Conservation (phyloP, 179 eudicot species). For the Heliamphora pulchella region DNA sequence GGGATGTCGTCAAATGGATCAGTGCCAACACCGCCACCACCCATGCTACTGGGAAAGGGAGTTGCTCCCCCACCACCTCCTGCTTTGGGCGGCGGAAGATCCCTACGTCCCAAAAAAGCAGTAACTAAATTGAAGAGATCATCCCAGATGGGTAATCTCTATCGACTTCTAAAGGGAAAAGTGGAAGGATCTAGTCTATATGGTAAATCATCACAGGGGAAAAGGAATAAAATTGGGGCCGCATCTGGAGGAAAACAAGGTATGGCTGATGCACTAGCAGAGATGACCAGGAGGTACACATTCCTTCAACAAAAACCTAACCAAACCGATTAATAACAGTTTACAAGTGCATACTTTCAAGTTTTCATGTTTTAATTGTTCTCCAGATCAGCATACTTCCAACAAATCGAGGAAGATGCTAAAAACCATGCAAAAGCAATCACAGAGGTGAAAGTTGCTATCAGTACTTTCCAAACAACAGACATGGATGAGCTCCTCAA, state of each 20-base stretch:
- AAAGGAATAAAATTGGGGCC: slow-evolving; percentile 40
- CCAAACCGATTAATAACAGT: background rate
- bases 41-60: slow-evolving; percentile 34
- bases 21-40: slow-evolving; percentile 42
- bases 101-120: slow-evolving; percentile 50
- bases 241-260: slow-evolving; percentile 64
- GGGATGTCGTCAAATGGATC: slow-evolving; percentile 15
- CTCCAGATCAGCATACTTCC: slow-evolving; percentile 74
- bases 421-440: slow-evolving; percentile 51
- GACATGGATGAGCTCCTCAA: slow-evolving; percentile 81
- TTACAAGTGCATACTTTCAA: background rate
- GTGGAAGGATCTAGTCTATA: slow-evolving; percentile 74
- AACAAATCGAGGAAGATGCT: slow-evolving; percentile 89
- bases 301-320: background rate
- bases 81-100: slow-evolving; percentile 35
- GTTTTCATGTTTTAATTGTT: slow-evolving; percentile 8
- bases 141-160: slow-evolving; percentile 81
- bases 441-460: slow-evolving; percentile 48
- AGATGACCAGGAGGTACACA: slow-evolving; percentile 85
- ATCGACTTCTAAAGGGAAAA: slow-evolving; percentile 71
- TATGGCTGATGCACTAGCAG: slow-evolving; percentile 96
- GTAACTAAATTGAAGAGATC: slow-evolving; percentile 79
- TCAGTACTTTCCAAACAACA: slow-evolving; percentile 58
- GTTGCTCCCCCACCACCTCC: slow-evolving; percentile 80
- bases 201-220: slow-evolving; percentile 52